Percentiles rank a stretch among this genome's conserved stretches.
Conservation (phyloP, 2,329 filamentous ascomycete species). For the Arthrobotrys sinensis region DNA sequence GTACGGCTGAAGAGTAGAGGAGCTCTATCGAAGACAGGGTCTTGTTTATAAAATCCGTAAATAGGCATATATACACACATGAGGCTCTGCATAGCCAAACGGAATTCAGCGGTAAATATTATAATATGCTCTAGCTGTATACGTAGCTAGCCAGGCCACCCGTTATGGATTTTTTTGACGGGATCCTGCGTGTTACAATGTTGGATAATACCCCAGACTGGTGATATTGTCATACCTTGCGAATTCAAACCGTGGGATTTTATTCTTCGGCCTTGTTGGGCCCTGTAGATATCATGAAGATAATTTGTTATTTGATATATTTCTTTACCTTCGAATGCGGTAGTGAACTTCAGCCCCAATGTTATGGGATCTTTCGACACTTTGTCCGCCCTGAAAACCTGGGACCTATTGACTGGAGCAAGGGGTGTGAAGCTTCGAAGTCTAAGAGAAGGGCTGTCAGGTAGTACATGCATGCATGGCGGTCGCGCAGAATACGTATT, state of each 20-base stretch:
- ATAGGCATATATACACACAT: too few relatives aligned
- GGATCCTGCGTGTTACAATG: too few relatives aligned
- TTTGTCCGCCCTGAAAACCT: too few relatives aligned
- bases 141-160: too few relatives aligned
- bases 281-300: neutral
- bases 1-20: constrained; percentile 1
- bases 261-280: neutral
- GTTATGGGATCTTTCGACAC: neutral
- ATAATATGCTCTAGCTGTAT: too few relatives aligned
- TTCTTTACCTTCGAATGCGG: neutral
- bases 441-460: neutral
- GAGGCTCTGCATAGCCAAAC: too few relatives aligned
- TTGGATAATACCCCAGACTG: too few relatives aligned
- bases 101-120: too few relatives aligned
- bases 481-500: neutral
- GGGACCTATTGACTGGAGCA: neutral
- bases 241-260: too few relatives aligned
- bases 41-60: too few relatives aligned
- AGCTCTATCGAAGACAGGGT: neutral
- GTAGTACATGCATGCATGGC: neutral
- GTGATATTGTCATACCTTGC: too few relatives aligned
- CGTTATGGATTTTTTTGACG: too few relatives aligned
- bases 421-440: neutral
- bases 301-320: neutral
- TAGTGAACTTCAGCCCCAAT: neutral